Conservation (phyloP, 192 early-diverging fungal genomes). For the Backusella circina region DNA sequence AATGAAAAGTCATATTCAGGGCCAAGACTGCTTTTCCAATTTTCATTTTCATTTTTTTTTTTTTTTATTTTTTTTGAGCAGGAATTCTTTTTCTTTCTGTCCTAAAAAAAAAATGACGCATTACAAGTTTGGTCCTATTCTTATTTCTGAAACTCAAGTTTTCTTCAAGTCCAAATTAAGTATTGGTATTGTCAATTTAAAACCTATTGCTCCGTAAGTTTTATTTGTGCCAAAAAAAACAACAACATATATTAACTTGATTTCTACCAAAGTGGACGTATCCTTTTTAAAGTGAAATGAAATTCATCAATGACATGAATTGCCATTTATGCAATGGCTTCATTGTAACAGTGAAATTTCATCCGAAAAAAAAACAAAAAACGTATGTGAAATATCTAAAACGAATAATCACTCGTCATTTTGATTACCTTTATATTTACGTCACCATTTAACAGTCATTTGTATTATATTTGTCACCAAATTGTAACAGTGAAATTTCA, state of each 20-base stretch:
- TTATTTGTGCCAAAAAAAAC: not conserved
- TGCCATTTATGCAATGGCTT: not conserved
- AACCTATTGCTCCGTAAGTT: constrained; percentile 81
- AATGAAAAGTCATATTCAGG: not conserved
- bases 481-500: not conserved
- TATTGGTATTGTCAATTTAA: constrained; percentile 88
- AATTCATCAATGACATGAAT: not conserved
- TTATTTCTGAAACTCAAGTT: constrained; percentile 65
- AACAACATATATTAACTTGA: not conserved
- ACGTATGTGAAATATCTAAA: no score
- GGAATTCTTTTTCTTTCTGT: not conserved
- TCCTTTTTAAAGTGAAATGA: not conserved
- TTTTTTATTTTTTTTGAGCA: not conserved
- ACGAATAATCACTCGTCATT: no score
- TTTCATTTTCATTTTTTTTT: no score
- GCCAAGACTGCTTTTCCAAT: not conserved
- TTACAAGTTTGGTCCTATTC: constrained; percentile 68
- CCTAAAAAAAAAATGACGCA: not conserved
- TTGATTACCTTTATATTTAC: no score
- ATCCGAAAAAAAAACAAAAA: no score
- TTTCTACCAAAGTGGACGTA: constrained; percentile 31
- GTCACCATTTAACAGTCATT: no score
- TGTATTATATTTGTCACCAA: no score
- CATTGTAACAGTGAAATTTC: not conserved
- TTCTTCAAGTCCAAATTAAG: constrained; percentile 71